Base-by-base conservation (phyloP, 441 rosid genomes). In the Mallotus japonicus region DNA sequence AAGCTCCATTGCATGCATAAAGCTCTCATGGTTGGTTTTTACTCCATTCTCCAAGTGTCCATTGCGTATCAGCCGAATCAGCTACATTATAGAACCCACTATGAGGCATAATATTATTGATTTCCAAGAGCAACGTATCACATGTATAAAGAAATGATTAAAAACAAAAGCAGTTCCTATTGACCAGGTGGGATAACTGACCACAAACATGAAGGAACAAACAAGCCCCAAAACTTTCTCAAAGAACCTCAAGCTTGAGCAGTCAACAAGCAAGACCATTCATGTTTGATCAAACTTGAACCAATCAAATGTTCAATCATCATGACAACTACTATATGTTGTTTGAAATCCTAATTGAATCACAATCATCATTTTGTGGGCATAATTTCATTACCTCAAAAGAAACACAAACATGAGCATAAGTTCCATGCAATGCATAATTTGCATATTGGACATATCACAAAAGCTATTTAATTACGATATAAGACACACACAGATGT, bases 1-100 rank as follows among this genome's bases (percentile, higher is more conserved):
- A 77, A 96, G 89, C 83, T 93, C 97, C 86, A 96, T 47, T 40
- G 89, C 93, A 89, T 90, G 89, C 16, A 85, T 87, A 80, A 89
- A 81, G 78, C 79, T 85, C 76, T 92, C 89, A 86, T 83, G 89
- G 71, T 85, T 77, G 62, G 65, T 76, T 78, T 87, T 83, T 57
- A 70, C 70, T 47, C 82, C 93, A 66, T 83, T 83, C 74, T 79
- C 84, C 73, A 86, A 82, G 78, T 83, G 80, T 72, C 84, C 89
- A 81, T 64, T 73, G 67, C 78, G 85, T 85, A 88, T 90, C 71
- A 93, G 85, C 76, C 92, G 92, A 81, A 93, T 87, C 83, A 93
- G 87, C 99, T 96, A 73, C 73, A 72, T 57, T 71, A 81, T n/a
- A 79, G 60, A 80, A 76, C 56, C 71, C 71, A 63, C 46, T 44